Conservation (phyloP, 768 basidiomycete genomes). For the Tulasnella sp. region DNA sequence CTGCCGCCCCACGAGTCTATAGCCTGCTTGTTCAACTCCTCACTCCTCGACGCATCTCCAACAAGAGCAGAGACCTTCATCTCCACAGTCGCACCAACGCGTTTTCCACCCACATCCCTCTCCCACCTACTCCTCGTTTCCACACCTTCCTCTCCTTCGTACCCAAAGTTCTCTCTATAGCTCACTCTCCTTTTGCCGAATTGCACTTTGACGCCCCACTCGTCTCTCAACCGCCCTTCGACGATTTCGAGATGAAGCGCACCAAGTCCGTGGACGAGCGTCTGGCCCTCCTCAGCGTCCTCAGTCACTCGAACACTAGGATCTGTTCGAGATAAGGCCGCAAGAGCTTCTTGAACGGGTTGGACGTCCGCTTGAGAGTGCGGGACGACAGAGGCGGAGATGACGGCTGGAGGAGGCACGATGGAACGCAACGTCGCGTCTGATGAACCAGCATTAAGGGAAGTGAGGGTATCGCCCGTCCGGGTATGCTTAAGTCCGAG, state of each 20-base stretch:
- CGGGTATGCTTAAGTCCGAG: constrained; percentile 76
- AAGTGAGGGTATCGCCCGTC: constrained; percentile 78
- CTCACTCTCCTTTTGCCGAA: constrained; percentile 70
- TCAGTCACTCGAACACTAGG: constrained; percentile 73
- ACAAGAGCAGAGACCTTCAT: constrained; percentile 49
- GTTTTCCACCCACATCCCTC: constrained; percentile 55
- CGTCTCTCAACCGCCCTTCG: constrained; percentile 68
- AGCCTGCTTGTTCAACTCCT: neutral
- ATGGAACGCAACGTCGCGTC: constrained; percentile 44
- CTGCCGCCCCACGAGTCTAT: constrained; percentile 59
- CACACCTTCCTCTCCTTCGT: constrained; percentile 26
- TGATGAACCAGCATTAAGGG: constrained; percentile 32
- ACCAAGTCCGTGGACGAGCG: constrained; percentile 76
- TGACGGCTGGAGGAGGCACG: constrained; percentile 70
- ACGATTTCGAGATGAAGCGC: constrained; percentile 84
- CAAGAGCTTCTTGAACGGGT: constrained; percentile 68
- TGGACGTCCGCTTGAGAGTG: constrained; percentile 69
- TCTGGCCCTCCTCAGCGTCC: constrained; percentile 63
- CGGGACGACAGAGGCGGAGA: constrained; percentile 75
- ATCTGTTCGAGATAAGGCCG: constrained; percentile 70
- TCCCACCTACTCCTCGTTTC: constrained; percentile 46
- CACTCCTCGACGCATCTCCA: constrained; percentile 36
- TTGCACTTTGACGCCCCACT: constrained; percentile 72
- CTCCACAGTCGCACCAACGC: constrained; percentile 42
- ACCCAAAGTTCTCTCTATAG: constrained; percentile 57